Evolutionary conservation across 139 green algal genomes (phyloP).

Genomic region (Chlamydomonas sp.): DNA sequence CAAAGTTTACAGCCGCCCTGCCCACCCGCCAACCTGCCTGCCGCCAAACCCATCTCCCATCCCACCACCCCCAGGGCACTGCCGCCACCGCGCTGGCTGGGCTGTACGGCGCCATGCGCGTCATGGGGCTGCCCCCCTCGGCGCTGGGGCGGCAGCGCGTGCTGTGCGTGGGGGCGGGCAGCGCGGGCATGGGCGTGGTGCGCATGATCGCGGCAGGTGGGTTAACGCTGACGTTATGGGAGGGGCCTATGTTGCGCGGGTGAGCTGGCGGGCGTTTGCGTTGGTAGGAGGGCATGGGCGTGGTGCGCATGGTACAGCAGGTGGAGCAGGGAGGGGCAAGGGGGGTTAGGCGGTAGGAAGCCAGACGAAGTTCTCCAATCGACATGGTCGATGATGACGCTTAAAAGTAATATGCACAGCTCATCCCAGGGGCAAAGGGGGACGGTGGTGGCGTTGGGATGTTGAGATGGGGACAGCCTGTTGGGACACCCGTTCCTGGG

Average conservation of each 20-base stretch:
- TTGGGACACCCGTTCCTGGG: no score
- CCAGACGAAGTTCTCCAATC: no score
- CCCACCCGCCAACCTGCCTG: background rate
- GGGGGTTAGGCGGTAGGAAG: no score
- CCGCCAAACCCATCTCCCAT: conserved; percentile 51
- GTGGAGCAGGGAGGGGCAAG: background rate
- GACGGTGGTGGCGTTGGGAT: no score
- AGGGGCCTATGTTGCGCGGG: background rate
- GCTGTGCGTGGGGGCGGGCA: conserved; percentile 76
- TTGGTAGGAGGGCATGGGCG: background rate
- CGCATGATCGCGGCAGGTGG: conserved; percentile 71
- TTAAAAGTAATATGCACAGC: no score
- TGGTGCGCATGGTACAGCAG: background rate
- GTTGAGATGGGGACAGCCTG: no score
- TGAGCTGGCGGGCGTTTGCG: background rate
- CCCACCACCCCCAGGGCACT: conserved; percentile 72
- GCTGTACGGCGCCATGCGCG: conserved; percentile 59
- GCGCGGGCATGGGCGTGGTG: conserved; percentile 70
- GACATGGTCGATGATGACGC: background rate
- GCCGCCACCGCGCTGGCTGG: conserved; percentile 70
- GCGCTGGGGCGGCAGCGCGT: conserved; percentile 74
- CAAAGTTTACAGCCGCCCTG: background rate
- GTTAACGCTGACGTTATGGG: background rate
- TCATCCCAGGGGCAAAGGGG: no score
- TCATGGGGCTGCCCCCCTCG: conserved; percentile 38